Base-by-base conservation (phyloP, 1,284 basidiomycete species). In the Leccinum pseudoinsigne region DNA sequence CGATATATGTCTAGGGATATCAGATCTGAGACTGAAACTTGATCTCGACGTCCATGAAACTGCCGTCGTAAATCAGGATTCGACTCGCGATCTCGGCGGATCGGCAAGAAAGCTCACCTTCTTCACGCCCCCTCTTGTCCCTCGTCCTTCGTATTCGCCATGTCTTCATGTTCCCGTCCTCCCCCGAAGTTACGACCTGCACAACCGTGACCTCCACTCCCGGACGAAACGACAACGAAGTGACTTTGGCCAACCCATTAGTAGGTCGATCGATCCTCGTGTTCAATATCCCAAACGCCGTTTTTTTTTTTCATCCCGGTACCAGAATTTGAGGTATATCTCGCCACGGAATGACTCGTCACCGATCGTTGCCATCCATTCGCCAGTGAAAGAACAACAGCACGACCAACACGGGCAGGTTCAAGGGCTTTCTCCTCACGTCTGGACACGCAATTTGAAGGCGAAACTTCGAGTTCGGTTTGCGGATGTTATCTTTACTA, bases 361-460 rank as follows among this genome's bases (percentile, higher is more conserved):
- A 14, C 84, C 97, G 45, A 95, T 78, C 0, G 97, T 97, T 1
- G 95, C 95, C 88, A 99, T 89, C 96, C 97, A 98, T 58, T 87
- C 82, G n/a, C 89, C 90, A 45, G 77, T 81, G 6, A 82, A 76
- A 2, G 90, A 91, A 60, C 81, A 2, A 83, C 86, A 6, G 86
- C 86, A 21, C 80, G 81, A 62, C 93, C 89, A 8, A 98, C 92
- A 16, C 89, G 84, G 1, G 91, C 85, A 5, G 92, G 89, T 66
- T 94, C 89, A 62, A 96, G 78, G 8, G 85, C 81, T 68, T 89
- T 90, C 62, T 96, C 92, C 58, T 95, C 93, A 62, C 88, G 82
- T 66, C 92, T 82, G 23, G 94, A 93, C 16, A 98, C 88, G 62
- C 94, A 87, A 78, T 98, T 99, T 21, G 95, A 95, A 9, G 97